Base-by-base conservation (phyloP, 495 filamentous ascomycete genomes). In the Chlorociboria aeruginascens region DNA sequence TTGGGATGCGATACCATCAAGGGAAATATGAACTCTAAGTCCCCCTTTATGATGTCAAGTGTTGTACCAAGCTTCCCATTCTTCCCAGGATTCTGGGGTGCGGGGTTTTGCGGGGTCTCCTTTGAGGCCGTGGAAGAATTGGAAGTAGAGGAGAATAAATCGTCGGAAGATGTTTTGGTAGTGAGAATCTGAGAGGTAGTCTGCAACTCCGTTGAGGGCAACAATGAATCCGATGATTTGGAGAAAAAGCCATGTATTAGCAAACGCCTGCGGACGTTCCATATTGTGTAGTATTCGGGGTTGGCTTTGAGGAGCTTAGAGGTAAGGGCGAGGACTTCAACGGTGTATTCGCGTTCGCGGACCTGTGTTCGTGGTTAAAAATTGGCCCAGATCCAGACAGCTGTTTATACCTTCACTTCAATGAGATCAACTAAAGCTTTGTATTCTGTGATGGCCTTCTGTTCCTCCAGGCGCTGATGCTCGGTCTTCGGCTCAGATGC, bases 261-360 rank as follows among this genome's bases (percentile, higher is more conserved):
- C 60, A 66, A 75, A 50, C 76, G 76, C 46, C 92, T 83, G 52
- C 92, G 85, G 66, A 85, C 79, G 71, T 99, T 99, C 92, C 92
- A 99, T 69, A 89, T 78, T 17, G 92, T 95, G 70, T 96, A 97
- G 71, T 94, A 96, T 66, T 99, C 92, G 9, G 92, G 93, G 67
- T 99, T 99, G 55, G 77, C 74, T 32, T 72, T 78, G 43, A 99
- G 73, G 44, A 99, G 76, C 46, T 81, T 78, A 13, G 87, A 82
- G 30, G 86, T 93, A 50, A 87, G 74, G 45, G 76, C 67, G 56
- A 96, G 74, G 17, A 82, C 77, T 42, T 82, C 73, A 36, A 67
- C 52, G 33, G 77, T 77, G 69, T 79, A 86, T 56, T 82, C 67
- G 52, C 68, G 65, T 46, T 68, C 66, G 14, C 63, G 61, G 50